Evolutionary conservation across 2,329 filamentous ascomycete species (phyloP).

Genomic region (Ceratocystiopsis minuta): DNA sequence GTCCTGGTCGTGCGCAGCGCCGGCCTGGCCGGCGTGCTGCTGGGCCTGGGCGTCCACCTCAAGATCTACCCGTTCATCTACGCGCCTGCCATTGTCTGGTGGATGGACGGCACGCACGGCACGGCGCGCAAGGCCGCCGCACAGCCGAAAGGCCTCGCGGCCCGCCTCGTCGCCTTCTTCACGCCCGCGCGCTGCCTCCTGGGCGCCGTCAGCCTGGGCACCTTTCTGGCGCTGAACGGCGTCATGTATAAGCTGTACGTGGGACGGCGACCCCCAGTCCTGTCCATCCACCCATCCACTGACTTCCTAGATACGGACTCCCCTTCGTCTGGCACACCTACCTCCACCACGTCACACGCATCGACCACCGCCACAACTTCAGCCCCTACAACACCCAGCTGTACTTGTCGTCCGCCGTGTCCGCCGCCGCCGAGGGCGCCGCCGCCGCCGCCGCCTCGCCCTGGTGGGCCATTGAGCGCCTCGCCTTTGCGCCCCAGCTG

Average conservation of each 20-base stretch:
- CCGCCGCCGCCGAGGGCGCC: conserved; percentile 22
- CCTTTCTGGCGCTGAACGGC: conserved; percentile 57
- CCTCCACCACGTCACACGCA: conserved; percentile 77
- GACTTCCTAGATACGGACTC: conserved; percentile 46
- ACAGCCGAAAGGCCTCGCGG: not conserved
- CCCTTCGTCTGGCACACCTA: conserved; percentile 82
- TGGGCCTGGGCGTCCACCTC: conserved; percentile 82
- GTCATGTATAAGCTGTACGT: conserved; percentile 61
- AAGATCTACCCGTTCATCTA: conserved; percentile 99
- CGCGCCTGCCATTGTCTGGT: conserved; percentile 63
- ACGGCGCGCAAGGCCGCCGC: not conserved
- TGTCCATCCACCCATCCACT: too few species aligned
- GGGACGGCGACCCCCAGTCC: too few species aligned
- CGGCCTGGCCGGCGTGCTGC: conserved; percentile 48
- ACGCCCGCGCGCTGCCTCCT: conserved; percentile 39
- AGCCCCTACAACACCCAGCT: conserved; percentile 87
- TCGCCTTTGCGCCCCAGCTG: conserved; percentile 81
- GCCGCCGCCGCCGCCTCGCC: conserved; percentile 15
- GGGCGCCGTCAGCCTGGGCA: conserved; percentile 45
- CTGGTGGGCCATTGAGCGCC: conserved; percentile 40
- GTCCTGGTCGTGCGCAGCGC: conserved; percentile 42
- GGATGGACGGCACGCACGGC: conserved; percentile 45
- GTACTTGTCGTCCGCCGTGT: conserved; percentile 57
- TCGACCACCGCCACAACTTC: conserved; percentile 97
- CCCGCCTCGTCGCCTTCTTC: conserved; percentile 23